Evolutionary conservation across 2,329 filamentous ascomycete genomes (phyloP), one percentile per base, ranked within the genome.

Genomic region (Apiospora pterosperma): DNA sequence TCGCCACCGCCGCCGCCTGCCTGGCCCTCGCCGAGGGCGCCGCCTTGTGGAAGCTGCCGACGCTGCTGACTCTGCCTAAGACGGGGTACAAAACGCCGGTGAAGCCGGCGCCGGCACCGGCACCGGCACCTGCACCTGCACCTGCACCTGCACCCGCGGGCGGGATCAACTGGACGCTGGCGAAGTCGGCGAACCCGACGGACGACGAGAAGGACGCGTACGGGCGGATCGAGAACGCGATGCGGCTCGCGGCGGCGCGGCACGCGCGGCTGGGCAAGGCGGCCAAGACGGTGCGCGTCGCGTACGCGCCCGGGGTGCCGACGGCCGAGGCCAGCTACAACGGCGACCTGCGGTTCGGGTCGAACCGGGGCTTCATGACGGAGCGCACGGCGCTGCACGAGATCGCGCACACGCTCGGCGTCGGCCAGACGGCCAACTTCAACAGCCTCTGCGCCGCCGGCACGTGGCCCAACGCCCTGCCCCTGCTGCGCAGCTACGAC

Each of bases 321-420:
- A 83, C 81, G 0, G 81, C 81, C 28, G 81, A 83, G 67, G 81
- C 76, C 10, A 80, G 72, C 75, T 80, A 76, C 72, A 81, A 78
- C 69, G 81, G 81, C 44, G 77, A 80, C 70, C 72, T 83, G n/a
- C 78, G 81, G 16, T 83, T 83, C 70, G 81, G 80, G 5, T 73
- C 75, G 14, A 75, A 82, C 74, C 70, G 81, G 10, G 67, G 76
- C 0, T 83, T 80, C 74, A 83, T 83, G 81, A 82, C 71, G 59
- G 79, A 83, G 71, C 80, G 81, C 16, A 82, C 80, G 3, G 80
- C 81, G 5, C 74, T 83, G 69, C 81, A 83, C 68, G 81, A 83
- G 73, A 81, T 82, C 52, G 67, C 80, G 2, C 81, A 83, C 69
- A 82, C 80, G 1, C 76, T 83, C 5, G 81, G 81, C 4, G 74